phyloP scores from a whole-genome alignment of 225 moss, liverwort and hornwort genomes.

The Rhytidiadelphus loreus region DNA sequence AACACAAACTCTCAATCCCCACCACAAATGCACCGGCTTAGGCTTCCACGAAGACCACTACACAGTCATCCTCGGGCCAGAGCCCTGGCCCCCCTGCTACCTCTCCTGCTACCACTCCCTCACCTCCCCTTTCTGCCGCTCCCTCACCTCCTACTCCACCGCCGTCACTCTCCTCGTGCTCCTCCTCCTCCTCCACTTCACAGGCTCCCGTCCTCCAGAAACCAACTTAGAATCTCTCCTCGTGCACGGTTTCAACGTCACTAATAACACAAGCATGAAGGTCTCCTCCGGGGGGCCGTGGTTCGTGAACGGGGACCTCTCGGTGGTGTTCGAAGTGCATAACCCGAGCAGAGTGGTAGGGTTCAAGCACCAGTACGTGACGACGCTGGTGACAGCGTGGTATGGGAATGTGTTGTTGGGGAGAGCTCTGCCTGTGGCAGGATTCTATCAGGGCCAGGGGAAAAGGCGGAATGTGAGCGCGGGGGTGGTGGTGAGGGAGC shows the following conservation, averaged over 20 bases:
- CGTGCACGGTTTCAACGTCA: neutral
- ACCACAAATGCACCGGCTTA: neutral
- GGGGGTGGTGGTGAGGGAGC: neutral
- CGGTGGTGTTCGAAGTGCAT: neutral
- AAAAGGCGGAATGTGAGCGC: neutral
- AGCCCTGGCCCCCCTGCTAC: neutral
- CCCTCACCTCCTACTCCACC: neutral
- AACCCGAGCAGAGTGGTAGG: neutral
- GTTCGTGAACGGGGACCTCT: neutral
- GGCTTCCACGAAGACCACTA: neutral
- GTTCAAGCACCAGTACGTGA: neutral
- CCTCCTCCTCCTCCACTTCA: neutral
- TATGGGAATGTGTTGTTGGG: neutral
- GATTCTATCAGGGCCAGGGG: neutral
- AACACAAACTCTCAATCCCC: neutral
- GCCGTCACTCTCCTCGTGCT: neutral
- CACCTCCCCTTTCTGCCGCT: neutral
- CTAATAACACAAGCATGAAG: neutral
- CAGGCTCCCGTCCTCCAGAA: neutral
- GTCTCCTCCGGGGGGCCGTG: neutral
- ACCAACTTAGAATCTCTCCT: neutral
- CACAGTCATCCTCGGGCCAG: neutral
- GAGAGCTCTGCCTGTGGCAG: neutral
- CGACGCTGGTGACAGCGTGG: neutral
- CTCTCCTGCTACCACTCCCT: neutral